Evolutionary conservation across 495 filamentous ascomycete genomes (phyloP).

Genomic region (Neurospora pannonica): DNA sequence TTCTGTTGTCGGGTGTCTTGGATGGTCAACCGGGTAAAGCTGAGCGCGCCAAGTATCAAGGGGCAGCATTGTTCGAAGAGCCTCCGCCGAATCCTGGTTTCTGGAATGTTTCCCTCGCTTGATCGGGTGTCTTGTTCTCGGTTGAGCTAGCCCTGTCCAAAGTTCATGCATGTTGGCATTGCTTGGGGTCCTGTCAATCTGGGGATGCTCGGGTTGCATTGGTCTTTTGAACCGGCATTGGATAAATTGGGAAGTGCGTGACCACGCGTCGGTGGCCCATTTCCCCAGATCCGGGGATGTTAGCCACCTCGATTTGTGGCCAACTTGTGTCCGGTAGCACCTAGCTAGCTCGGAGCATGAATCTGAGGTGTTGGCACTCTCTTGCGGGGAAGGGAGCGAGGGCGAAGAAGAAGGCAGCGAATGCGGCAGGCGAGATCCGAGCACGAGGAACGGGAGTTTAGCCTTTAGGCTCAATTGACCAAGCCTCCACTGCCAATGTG

Average conservation of each 20-base stretch:
- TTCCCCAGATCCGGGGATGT: background rate
- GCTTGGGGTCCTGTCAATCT: background rate
- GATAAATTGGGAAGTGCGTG: background rate
- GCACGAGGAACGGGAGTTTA: slow-evolving; percentile 3
- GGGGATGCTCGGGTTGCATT: background rate
- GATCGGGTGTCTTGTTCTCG: background rate
- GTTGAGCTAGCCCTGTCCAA: background rate
- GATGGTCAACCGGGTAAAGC: background rate
- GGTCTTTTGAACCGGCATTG: background rate
- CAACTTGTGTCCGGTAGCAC: background rate
- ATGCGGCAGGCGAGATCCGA: slow-evolving; percentile 5
- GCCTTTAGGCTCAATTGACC: slow-evolving; percentile 15
- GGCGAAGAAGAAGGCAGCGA: background rate
- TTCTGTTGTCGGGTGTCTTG: background rate
- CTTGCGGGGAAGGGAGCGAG: background rate
- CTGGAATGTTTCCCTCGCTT: slow-evolving; percentile 1
- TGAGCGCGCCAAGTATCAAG: background rate
- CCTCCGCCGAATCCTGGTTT: background rate
- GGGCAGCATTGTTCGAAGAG: background rate
- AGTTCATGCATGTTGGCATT: background rate
- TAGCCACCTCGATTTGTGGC: background rate
- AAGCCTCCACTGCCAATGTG: slow-evolving; percentile 3
- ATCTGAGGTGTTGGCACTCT: background rate
- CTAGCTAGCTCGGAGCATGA: background rate
- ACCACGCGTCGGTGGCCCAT: background rate